phyloP scores from a whole-genome alignment of 352 stramenopile genomes.

The Pythium apleroticum region DNA sequence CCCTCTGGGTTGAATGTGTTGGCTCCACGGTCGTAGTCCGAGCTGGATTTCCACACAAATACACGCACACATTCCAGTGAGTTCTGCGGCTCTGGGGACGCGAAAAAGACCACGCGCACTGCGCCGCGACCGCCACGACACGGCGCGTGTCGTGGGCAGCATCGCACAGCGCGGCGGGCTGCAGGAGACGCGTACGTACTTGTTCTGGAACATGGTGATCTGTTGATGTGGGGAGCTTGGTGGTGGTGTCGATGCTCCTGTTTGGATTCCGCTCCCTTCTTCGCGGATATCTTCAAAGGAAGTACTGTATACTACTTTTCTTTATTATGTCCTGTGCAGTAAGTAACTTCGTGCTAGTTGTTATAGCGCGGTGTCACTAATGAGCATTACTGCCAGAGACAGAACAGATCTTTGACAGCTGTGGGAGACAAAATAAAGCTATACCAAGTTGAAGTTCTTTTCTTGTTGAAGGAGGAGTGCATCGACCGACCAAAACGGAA shows the following conservation, averaged over 20 bases:
- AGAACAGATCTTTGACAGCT: background rate
- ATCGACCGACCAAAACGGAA: background rate
- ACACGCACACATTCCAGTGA: background rate
- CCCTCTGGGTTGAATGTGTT: conserved; percentile 99
- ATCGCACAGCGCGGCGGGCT: background rate
- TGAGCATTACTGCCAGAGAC: background rate
- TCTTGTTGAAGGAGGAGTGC: background rate
- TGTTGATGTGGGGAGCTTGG: conserved; percentile 5
- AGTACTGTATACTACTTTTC: conserved; percentile 10
- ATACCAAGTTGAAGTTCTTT: background rate
- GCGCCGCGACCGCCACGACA: background rate
- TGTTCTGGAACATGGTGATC: conserved; percentile 35
- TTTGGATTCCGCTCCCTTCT: conserved; percentile 29
- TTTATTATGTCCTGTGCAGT: background rate
- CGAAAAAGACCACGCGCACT: background rate
- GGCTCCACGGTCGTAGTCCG: conserved; percentile 99
- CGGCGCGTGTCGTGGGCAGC: background rate
- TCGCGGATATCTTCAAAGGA: conserved; percentile 27
- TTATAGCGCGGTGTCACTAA: conserved; percentile 4
- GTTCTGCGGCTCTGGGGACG: background rate
- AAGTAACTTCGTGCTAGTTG: too few species aligned
- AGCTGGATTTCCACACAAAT: conserved; percentile 50
- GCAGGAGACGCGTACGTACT: conserved; percentile 18
- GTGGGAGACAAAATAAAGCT: background rate
- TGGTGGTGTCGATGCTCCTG: conserved; percentile 9